phyloP scores from a whole-genome alignment of 2,329 filamentous ascomycete species.

The Penicillium palitans region DNA sequence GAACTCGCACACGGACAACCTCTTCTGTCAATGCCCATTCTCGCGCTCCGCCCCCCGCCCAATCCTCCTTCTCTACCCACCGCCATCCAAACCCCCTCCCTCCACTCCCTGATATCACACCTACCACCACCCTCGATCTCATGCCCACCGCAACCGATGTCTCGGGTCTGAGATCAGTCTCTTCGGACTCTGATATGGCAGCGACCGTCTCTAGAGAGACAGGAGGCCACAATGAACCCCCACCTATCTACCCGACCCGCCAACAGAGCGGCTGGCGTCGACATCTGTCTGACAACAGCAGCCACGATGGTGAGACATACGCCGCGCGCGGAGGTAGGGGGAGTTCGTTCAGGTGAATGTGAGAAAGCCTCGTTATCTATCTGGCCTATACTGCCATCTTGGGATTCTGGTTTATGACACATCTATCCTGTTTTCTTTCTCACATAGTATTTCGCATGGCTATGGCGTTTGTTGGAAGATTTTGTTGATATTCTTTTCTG shows the following conservation, averaged over 20 bases:
- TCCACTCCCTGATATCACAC: constrained; percentile 33
- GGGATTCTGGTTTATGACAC: background rate
- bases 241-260: constrained; percentile 8
- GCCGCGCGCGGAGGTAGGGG: constrained; percentile 1
- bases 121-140: constrained; percentile 12
- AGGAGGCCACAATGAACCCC: constrained; percentile 10
- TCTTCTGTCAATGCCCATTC: constrained; percentile 20
- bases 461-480: background rate
- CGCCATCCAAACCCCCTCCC: constrained; percentile 35
- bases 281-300: constrained; percentile 21
- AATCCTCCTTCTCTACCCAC: constrained; percentile 28
- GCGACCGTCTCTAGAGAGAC: constrained; percentile 27
- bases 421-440: background rate
- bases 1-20: constrained; percentile 19
- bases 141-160: background rate
- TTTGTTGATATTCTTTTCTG: background rate
- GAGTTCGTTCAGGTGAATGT: constrained; percentile 1
- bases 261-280: constrained; percentile 35
- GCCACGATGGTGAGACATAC: constrained; percentile 11
- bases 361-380: background rate
- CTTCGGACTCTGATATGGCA: constrained; percentile 24
- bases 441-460: constrained; percentile 1
- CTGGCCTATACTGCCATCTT: background rate
- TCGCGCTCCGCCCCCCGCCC: constrained; percentile 21
- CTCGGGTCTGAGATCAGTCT: constrained; percentile 18